phyloP scores from a whole-genome alignment of 345 rosid genomes.

The Noccaea caerulescens region DNA sequence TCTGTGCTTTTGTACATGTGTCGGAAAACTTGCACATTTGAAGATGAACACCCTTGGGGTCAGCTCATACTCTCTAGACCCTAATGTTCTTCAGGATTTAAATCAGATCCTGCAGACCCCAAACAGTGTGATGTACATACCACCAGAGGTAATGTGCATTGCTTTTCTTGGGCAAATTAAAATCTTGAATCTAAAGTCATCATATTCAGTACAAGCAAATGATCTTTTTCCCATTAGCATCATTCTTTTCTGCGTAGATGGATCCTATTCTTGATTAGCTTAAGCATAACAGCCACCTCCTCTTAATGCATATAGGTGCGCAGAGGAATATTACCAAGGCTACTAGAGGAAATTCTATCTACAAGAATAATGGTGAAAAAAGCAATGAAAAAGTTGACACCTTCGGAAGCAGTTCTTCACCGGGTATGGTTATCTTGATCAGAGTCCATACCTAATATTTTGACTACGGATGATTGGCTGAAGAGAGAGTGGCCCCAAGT shows the following conservation, averaged over 20 bases:
- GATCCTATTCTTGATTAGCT: constrained; percentile 23
- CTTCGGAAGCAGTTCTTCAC: constrained; percentile 76
- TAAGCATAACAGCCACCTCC: constrained; percentile 13
- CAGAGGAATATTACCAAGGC: constrained; percentile 83
- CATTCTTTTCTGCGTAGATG: constrained; percentile 5
- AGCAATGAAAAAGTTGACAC: constrained; percentile 84
- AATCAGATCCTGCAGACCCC: constrained; percentile 72
- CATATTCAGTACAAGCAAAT: constrained; percentile 22
- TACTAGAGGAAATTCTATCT: constrained; percentile 89
- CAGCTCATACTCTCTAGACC: constrained; percentile 68
- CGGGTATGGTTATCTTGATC: constrained; percentile 62
- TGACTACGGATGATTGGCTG: constrained; percentile 9
- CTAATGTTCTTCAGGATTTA: constrained; percentile 54
- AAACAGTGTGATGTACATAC: constrained; percentile 78
- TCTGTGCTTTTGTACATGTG: constrained; percentile 93
- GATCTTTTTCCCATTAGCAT: constrained; percentile 18
- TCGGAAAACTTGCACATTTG: constrained; percentile 74
- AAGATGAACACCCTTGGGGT: constrained; percentile 80
- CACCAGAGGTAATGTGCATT: constrained; percentile 66
- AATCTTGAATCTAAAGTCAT: constrained; percentile 9
- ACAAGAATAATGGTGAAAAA: constrained; percentile 94
- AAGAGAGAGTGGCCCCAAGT: constrained; percentile 8
- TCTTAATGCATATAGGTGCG: constrained; percentile 54
- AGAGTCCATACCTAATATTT: constrained; percentile 8
- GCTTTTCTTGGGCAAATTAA: constrained; percentile 10